Evolutionary conservation across 768 basidiomycete genomes (phyloP).

Genomic region (Termitomyces sp.): DNA sequence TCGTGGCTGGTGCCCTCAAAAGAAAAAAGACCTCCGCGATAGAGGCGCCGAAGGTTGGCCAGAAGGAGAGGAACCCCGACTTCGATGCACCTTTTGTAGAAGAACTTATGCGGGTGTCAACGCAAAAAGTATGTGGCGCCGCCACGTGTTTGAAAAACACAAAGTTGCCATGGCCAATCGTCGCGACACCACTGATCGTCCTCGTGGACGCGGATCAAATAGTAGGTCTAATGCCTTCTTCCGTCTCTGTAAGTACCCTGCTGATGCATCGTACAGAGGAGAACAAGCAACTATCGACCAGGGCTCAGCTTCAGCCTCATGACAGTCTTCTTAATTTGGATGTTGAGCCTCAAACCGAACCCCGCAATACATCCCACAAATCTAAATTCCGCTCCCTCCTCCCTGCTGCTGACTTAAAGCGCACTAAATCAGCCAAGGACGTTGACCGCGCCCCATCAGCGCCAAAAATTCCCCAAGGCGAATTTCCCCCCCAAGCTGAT

Average conservation of each 20-base stretch:
- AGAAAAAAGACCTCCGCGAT: constrained; percentile 74
- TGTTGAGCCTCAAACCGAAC: constrained; percentile 35
- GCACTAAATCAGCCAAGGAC: constrained; percentile 16
- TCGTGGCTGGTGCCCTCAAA: constrained; percentile 83
- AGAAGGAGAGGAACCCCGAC: constrained; percentile 74
- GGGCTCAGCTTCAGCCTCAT: constrained; percentile 31
- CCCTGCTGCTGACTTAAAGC: constrained; percentile 22
- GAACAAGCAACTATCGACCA: constrained; percentile 38
- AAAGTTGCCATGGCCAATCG: constrained; percentile 89
- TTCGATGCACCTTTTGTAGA: constrained; percentile 82
- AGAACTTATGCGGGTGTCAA: constrained; percentile 84
- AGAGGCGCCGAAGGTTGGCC: constrained; percentile 70
- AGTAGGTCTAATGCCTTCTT: constrained; percentile 41
- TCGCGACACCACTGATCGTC: constrained; percentile 64
- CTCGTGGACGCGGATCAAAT: constrained; percentile 59
- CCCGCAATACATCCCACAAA: constrained; percentile 33
- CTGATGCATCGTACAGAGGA: constrained; percentile 41
- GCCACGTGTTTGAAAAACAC: constrained; percentile 87
- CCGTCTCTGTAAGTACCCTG: background rate
- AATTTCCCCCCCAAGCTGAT: constrained; percentile 18
- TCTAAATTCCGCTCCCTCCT: constrained; percentile 41
- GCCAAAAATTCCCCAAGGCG: constrained; percentile 22
- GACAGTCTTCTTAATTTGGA: constrained; percentile 41
- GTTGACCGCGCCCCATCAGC: constrained; percentile 13
- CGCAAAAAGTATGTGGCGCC: constrained; percentile 89